These are phyloP conservation scores for Boletus vinaceobasis DNA, from an alignment of 768 basidiomycete species.

Conservation along the genomic window DNA sequence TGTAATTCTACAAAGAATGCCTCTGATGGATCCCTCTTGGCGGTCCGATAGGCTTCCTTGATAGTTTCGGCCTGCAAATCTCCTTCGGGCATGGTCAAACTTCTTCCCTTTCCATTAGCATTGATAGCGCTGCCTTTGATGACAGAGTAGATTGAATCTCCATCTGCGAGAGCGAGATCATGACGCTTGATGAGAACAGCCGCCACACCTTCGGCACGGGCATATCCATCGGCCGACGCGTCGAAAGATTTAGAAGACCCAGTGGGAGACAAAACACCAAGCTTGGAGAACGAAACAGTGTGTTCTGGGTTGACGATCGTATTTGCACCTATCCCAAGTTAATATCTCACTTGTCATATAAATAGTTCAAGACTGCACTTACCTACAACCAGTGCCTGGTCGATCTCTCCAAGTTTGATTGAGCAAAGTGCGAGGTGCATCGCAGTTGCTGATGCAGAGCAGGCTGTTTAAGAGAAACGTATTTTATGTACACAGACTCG, in stretches of 20 bases:
- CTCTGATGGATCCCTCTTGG: constrained; percentile 33
- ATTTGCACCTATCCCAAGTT: constrained; percentile 21
- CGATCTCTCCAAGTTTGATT: constrained; percentile 42
- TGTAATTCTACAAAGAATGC: constrained; percentile 51
- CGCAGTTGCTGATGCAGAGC: constrained; percentile 46
- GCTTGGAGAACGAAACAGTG: constrained; percentile 26
- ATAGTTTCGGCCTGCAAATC: constrained; percentile 34
- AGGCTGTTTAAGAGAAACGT: constrained; percentile 20
- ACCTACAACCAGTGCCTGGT: constrained; percentile 43
- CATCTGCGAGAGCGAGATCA: constrained; percentile 29
- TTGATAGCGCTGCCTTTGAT: constrained; percentile 34
- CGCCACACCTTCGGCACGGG: constrained; percentile 27
- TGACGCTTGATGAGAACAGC: constrained; percentile 35
- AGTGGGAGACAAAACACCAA: constrained; percentile 34
- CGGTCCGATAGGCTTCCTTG: constrained; percentile 29
- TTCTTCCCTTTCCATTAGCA: constrained; percentile 32
- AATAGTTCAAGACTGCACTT: not conserved
- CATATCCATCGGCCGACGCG: constrained; percentile 33
- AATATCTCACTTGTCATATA: not conserved
- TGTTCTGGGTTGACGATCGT: constrained; percentile 29
- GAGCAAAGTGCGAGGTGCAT: constrained; percentile 48
- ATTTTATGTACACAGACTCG: not conserved
- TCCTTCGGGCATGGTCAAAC: constrained; percentile 35
- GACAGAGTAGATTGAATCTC: constrained; percentile 30
- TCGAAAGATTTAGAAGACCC: constrained; percentile 34